Evolutionary conservation across 306 rosid genomes (phyloP), one percentile per base, ranked within the genome.

Genomic region (Cucurbita maxima): DNA sequence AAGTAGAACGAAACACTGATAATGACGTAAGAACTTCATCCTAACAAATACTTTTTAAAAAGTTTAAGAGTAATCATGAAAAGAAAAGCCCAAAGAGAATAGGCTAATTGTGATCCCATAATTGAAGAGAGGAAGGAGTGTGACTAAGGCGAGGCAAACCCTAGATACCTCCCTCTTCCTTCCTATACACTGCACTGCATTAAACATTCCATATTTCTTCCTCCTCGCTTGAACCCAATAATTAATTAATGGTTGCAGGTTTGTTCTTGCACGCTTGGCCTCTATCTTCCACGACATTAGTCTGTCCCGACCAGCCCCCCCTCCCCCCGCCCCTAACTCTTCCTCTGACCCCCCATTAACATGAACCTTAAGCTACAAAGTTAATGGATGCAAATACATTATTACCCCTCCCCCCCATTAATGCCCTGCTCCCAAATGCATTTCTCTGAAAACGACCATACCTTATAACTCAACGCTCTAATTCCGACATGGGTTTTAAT

Each of bases 221-320:
- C 36, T 20, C 56, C 8, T 10, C 11, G 11, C 8, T 51, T 53
- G 3, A 7, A n/a, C 18, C 18, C 71, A 12, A 2, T n/a, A 63
- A 15, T 52, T 52, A 44, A 5, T 63, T 14, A 34, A 0, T 14
- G 36, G 0, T 4, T 68, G 73, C 73, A 68, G 73, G 73, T 68
- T 68, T 13, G 73, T 25, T 68, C 9, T 44, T 47, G 73, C 73
- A 68, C 73, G 73, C 73, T 68, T 68, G 57, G 73, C 73, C 73
- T 68, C 73, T 68, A 47, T 68, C 73, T 47, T 68, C 73, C 73
- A 47, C 73, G 73, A 68, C 73, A 68, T 22, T 25, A 43, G 10
- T 45, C 73, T 68, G 73, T 25, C 57, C 73, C 73, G 43, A 68
- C 57, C 13, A 68, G 18, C 37, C 22, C 36, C 8, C 11, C 38